Base-by-base conservation (phyloP, 257 asterid genomes). In the Agastache rugosa region DNA sequence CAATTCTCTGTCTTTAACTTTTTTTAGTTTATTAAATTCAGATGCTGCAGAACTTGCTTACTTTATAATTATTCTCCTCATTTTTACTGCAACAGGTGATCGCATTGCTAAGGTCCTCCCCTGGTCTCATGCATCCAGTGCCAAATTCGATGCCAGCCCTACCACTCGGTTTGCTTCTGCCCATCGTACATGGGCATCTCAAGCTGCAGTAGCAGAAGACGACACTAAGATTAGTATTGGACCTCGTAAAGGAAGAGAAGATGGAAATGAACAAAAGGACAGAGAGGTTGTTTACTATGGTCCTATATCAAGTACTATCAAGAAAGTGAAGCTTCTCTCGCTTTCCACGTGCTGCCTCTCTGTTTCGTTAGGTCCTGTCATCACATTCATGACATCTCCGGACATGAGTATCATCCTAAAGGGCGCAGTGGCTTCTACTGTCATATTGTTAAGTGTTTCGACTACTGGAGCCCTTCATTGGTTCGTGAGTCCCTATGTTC, bases 281-380 rank as follows among this genome's bases (percentile, higher is more conserved):
- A 29, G 79, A 0, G 88, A 88, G 22, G 64, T 90, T 34, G 90
- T 89, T 16, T 94, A 94, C 64, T 72, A 85, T 12, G 99, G 98
- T 56, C 99, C 98, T 1, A 89, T 92, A 81, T 89, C 99, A 63
- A 92, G 34, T 67, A 95, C 99, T 4, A 84, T 95, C 75, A 95
- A 92, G 89, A 90, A 90, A 83, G 99, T 95, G 86, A 95, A 95
- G 82, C 96, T 95, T 58, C 93, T 95, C 62, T 95, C 99, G 8
- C 96, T 95, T 27, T 92, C 99, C 72, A 95, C 99, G 9, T 95
- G 99, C 85, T 95, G 99, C 83, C 97, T 92, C 63, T 95, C 99
- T 0, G 98, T 89, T 45, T 90, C 99, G 3, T 74, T 95, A 74
- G 99, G 99, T 16, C 99, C 98, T 1, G 98, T 90, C 62, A 78